phyloP scores from a whole-genome alignment of 192 early-diverging fungal species.

The Rhizophlyctis rosea region DNA sequence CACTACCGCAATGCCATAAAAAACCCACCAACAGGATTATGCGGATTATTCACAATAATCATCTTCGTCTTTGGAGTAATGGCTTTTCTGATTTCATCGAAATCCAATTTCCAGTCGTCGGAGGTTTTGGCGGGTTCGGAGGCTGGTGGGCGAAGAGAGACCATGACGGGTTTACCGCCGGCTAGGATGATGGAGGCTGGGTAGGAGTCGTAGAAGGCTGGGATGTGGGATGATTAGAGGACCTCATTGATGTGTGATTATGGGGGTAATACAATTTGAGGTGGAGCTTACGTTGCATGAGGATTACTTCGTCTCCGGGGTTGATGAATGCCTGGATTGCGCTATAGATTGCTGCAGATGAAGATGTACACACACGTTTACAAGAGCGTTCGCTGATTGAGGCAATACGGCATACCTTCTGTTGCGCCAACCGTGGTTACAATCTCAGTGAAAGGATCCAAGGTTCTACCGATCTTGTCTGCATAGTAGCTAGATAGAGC shows the following conservation, averaged over 20 bases:
- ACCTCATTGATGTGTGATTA: too few species aligned
- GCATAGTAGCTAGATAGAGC: slow-evolving; percentile 78
- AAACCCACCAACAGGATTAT: slow-evolving; percentile 72
- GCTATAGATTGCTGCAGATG: slow-evolving; percentile 63
- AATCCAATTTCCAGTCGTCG: slow-evolving; percentile 84
- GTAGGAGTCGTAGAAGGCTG: slow-evolving; percentile 96
- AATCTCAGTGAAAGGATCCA: slow-evolving; percentile 79
- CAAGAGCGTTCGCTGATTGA: not conserved
- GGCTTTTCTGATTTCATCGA: slow-evolving; percentile 70
- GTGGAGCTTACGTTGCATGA: too few species aligned
- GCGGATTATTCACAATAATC: slow-evolving; percentile 91
- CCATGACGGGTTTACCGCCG: slow-evolving; percentile 82
- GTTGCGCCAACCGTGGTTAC: slow-evolving; percentile 88
- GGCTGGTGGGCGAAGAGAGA: slow-evolving; percentile 68
- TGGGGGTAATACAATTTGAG: too few species aligned
- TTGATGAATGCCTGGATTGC: slow-evolving; percentile 70
- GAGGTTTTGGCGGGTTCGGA: slow-evolving; percentile 50
- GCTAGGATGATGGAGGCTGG: slow-evolving; percentile 70
- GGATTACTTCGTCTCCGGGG: slow-evolving; percentile 80
- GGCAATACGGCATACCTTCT: slow-evolving; percentile 55
- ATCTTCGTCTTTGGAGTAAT: slow-evolving; percentile 78
- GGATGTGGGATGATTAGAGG: too few species aligned
- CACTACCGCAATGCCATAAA: not conserved
- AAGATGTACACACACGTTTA: not conserved
- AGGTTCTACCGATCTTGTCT: slow-evolving; percentile 57